phyloP scores from a whole-genome alignment of 768 basidiomycete species.

The Asterophora lycoperdoides region DNA sequence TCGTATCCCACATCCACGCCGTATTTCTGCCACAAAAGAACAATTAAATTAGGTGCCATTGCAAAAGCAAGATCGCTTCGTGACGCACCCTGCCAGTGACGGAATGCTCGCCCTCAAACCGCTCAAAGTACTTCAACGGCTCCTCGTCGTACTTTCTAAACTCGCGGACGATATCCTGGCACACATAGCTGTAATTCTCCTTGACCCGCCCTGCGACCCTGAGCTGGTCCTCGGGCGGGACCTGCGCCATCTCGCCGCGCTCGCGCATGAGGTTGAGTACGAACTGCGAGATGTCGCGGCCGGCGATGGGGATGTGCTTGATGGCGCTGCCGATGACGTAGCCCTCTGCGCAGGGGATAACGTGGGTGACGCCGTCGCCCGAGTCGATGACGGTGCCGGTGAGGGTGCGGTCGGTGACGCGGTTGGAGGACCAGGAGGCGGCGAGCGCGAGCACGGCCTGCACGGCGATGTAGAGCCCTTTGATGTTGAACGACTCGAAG shows the following conservation, averaged over 20 bases:
- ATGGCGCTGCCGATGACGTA: conserved; percentile 99
- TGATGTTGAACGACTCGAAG: conserved; percentile 99
- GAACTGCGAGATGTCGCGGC: conserved; percentile 95
- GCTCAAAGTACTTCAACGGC: conserved; percentile 90
- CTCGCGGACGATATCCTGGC: conserved; percentile 98
- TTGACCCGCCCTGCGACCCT: conserved; percentile 91
- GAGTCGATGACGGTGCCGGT: conserved; percentile 99
- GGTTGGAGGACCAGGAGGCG: conserved; percentile 92
- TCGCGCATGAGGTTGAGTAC: conserved; percentile 95
- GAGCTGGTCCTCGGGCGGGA: conserved; percentile 94
- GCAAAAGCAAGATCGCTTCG: neutral
- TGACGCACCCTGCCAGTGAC: conserved; percentile 89
- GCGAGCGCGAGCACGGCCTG: conserved; percentile 98
- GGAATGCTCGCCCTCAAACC: conserved; percentile 90
- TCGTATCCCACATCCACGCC: conserved; percentile 94
- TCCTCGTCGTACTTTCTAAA: conserved; percentile 97
- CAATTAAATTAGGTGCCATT: neutral
- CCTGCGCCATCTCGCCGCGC: conserved; percentile 84
- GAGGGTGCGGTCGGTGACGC: conserved; percentile 83
- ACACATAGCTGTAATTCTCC: conserved; percentile 97
- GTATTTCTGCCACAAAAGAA: conserved; percentile 66
- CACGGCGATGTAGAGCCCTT: conserved; percentile 96
- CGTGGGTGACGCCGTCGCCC: conserved; percentile 98
- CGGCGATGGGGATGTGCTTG: conserved; percentile 98
- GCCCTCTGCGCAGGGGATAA: conserved; percentile 93